Evolutionary conservation across 2,329 filamentous ascomycete species (phyloP).

Genomic region (Talaromyces marneffei): DNA sequence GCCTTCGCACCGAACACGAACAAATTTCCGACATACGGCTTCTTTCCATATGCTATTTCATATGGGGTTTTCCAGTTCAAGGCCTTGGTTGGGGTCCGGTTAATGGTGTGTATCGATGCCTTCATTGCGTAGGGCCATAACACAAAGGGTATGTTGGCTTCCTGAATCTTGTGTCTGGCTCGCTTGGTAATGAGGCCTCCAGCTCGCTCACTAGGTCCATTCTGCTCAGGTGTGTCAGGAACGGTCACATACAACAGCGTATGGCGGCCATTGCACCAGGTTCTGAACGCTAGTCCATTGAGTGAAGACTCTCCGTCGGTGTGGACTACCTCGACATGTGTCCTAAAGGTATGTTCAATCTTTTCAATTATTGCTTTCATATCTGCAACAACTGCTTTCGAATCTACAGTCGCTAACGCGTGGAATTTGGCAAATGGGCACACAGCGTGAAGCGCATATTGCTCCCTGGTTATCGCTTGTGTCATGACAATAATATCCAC

Average conservation of each 20-base stretch:
- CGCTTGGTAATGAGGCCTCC: background rate
- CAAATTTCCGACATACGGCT: background rate
- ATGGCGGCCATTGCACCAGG: too few relatives aligned
- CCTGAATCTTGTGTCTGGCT: background rate
- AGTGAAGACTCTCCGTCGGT: background rate
- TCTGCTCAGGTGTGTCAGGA: background rate
- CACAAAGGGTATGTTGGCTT: background rate
- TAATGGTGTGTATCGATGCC: background rate
- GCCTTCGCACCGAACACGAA: background rate
- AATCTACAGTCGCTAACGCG: background rate
- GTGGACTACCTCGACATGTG: background rate
- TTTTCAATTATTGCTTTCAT: background rate
- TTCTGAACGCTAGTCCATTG: background rate
- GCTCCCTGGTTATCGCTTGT: background rate
- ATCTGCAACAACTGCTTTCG: background rate
- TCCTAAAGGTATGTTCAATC: background rate
- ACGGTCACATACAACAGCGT: background rate
- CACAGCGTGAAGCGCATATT: background rate
- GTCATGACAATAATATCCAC: background rate
- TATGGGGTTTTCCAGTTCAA: background rate
- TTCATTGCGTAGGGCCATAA: background rate
- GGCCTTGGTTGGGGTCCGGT: background rate
- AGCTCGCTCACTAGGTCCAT: background rate
- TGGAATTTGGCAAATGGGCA: background rate
- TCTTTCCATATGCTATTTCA: background rate